phyloP scores from a whole-genome alignment of 768 basidiomycete genomes.

The Tulasnella calospora region DNA sequence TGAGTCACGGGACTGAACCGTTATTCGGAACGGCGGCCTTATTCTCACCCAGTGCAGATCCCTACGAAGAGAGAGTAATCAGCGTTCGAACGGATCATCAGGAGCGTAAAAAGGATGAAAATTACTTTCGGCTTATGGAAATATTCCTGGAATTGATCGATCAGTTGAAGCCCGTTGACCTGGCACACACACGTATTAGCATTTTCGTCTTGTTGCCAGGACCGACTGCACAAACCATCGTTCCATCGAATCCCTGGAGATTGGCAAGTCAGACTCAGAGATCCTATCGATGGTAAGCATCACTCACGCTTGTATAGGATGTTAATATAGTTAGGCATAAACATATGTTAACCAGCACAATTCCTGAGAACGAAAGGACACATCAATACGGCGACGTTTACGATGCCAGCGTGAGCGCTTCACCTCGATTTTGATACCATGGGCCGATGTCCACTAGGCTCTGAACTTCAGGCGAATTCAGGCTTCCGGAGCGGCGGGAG shows the following conservation, averaged over 20 bases:
- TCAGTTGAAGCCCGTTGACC: slow-evolving; percentile 46
- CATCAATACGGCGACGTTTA: neutral
- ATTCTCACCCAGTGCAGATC: neutral
- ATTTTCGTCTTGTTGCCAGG: no score
- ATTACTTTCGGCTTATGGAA: slow-evolving; percentile 44
- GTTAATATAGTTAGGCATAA: slow-evolving; percentile 17
- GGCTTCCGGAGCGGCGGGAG: neutral
- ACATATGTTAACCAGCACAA: slow-evolving; percentile 16
- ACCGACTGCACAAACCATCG: slow-evolving; percentile 1
- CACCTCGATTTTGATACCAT: slow-evolving; percentile 26
- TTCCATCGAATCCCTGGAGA: slow-evolving; percentile 24
- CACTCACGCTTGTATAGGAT: slow-evolving; percentile 19
- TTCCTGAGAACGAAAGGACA: neutral
- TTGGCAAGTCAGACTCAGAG: neutral
- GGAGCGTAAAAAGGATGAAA: neutral
- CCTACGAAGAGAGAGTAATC: neutral
- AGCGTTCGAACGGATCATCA: neutral
- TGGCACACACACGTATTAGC: neutral
- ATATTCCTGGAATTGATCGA: slow-evolving; percentile 56
- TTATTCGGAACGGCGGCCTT: neutral
- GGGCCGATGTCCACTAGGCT: slow-evolving; percentile 7
- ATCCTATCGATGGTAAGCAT: neutral
- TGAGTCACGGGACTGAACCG: neutral
- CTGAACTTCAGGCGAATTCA: neutral
- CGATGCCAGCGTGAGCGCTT: neutral